Conservation (phyloP, 805 yeast genomes). For the Yamadazyma tumulicola region DNA sequence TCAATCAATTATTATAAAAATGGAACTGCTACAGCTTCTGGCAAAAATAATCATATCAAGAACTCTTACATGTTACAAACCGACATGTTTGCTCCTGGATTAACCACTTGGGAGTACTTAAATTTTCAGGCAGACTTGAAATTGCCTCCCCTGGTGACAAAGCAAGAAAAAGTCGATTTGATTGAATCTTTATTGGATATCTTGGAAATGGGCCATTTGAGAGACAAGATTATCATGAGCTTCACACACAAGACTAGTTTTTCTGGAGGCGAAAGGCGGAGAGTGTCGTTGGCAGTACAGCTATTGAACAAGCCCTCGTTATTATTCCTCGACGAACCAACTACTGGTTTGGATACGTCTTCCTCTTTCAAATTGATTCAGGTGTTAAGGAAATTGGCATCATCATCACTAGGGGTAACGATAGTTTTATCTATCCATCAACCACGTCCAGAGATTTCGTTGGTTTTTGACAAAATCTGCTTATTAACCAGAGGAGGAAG, state of each 20-base stretch:
- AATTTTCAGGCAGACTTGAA: slow-evolving; percentile 68
- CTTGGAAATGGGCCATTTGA: slow-evolving; percentile 63
- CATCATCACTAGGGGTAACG: slow-evolving; percentile 58
- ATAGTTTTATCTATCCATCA: slow-evolving; percentile 78
- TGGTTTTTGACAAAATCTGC: slow-evolving; percentile 63
- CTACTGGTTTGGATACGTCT: slow-evolving; percentile 81
- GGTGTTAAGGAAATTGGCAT: slow-evolving; percentile 49
- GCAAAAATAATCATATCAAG: slow-evolving; percentile 15
- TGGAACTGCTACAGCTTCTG: slow-evolving; percentile 5
- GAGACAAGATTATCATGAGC: slow-evolving; percentile 53
- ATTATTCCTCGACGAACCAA: slow-evolving; percentile 80
- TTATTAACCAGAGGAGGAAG: slow-evolving; percentile 61
- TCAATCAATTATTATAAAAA: slow-evolving; percentile 28
- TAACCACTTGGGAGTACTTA: slow-evolving; percentile 71
- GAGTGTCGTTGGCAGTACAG: slow-evolving; percentile 77
- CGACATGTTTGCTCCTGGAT: slow-evolving; percentile 66
- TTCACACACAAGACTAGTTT: slow-evolving; percentile 41
- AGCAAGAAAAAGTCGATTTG: slow-evolving; percentile 42
- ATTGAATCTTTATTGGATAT: slow-evolving; percentile 61
- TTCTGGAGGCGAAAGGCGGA: slow-evolving; percentile 82
- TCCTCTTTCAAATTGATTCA: slow-evolving; percentile 64
- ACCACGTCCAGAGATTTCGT: slow-evolving; percentile 74
- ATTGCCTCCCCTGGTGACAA: slow-evolving; percentile 45
- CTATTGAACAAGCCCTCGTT: slow-evolving; percentile 72
- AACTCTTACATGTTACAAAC: slow-evolving; percentile 73